phyloP scores from a whole-genome alignment of 306 rosid genomes.

The apple (Malus domestica) region DNA sequence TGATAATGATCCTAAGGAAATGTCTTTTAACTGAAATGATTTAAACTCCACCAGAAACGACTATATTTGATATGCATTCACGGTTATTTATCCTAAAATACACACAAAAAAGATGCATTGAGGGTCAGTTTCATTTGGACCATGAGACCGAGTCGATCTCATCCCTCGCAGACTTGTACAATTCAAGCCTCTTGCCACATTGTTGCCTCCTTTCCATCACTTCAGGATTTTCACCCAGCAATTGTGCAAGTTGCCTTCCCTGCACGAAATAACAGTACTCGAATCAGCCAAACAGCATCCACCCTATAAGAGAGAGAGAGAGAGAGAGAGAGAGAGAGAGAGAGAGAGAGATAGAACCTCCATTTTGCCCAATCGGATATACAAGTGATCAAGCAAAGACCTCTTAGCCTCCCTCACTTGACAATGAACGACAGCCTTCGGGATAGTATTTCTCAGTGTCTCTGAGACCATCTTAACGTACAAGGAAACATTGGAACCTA shows the following conservation, averaged over 20 bases:
- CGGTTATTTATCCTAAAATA: not conserved
- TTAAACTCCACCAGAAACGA: not conserved
- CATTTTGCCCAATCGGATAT: conserved; percentile 33
- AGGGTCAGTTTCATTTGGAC: conserved; percentile 17
- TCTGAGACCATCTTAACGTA: conserved; percentile 43
- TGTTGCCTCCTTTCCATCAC: conserved; percentile 38
- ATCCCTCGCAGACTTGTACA: conserved; percentile 47
- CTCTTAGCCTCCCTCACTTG: conserved; percentile 53
- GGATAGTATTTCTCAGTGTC: conserved; percentile 37
- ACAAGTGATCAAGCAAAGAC: conserved; percentile 40
- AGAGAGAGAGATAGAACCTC: conserved; percentile 21
- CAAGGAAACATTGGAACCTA: conserved; percentile 39
- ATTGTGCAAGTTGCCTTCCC: conserved; percentile 30
- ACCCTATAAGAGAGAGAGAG: not conserved
- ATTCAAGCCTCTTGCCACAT: conserved; percentile 42
- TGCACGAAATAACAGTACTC: conserved; percentile 12
- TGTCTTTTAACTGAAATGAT: not conserved
- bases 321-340: not conserved
- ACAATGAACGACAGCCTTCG: conserved; percentile 50
- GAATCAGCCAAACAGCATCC: not conserved
- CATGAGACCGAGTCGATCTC: conserved; percentile 45
- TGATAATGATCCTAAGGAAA: too few species aligned
- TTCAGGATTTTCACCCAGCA: conserved; percentile 38
- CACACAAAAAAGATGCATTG: not conserved
- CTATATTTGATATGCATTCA: not conserved